phyloP scores from a whole-genome alignment of 441 rosid species.

The Adansonia gregorii region DNA sequence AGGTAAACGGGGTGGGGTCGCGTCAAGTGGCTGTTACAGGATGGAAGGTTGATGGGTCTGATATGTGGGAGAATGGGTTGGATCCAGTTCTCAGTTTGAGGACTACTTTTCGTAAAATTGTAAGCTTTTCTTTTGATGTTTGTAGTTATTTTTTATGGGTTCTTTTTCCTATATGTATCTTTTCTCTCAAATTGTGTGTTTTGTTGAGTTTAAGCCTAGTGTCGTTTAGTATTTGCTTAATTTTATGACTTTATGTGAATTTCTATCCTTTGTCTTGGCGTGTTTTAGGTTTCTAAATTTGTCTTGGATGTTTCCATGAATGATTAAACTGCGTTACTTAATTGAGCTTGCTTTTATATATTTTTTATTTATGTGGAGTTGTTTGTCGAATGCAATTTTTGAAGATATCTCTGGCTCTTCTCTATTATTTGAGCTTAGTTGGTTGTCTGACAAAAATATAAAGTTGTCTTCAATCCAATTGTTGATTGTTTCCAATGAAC shows the following conservation, averaged over 20 bases:
- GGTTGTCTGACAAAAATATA: not conserved
- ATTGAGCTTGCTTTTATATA: not conserved
- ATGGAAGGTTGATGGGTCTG: conserved; percentile 55
- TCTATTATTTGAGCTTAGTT: not conserved
- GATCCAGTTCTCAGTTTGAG: conserved; percentile 73
- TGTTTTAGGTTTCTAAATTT: not conserved
- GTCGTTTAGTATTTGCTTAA: not conserved
- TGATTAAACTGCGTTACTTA: not conserved
- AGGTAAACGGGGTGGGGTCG: conserved; percentile 26
- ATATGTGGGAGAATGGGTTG: conserved; percentile 51
- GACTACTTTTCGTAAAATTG: conserved; percentile 73
- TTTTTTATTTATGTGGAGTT: not conserved
- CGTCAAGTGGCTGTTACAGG: conserved; percentile 25
- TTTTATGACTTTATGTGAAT: not conserved
- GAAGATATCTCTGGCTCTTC: not conserved
- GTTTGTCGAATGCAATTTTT: not conserved
- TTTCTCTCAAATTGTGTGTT: not conserved
- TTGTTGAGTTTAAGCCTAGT: not conserved
- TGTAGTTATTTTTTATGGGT: not conserved
- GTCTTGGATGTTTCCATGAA: not conserved
- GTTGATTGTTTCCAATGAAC: not conserved
- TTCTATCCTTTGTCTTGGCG: not conserved
- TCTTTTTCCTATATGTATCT: not conserved
- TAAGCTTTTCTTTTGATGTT: conserved; percentile 44
- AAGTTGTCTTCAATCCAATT: not conserved